Evolutionary conservation across 2,329 filamentous ascomycete genomes (phyloP).

Genomic region (Pyrenochaeta sp.): DNA sequence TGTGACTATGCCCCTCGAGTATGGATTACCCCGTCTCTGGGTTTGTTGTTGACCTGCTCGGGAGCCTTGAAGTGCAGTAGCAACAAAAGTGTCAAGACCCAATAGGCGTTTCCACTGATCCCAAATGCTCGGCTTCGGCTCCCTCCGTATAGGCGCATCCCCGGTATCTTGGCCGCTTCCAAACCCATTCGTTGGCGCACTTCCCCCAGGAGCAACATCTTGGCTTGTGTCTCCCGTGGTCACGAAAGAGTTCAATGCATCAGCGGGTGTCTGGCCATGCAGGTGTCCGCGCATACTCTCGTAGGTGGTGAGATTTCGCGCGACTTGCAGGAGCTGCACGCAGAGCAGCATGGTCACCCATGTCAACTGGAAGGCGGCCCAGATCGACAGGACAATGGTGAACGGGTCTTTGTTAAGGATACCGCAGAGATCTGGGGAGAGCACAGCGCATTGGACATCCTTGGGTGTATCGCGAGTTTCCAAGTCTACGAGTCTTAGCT

Average conservation of each 20-base stretch:
- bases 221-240: slow-evolving; percentile 72
- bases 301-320: slow-evolving; percentile 92
- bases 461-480: slow-evolving; percentile 63
- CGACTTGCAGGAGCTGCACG: slow-evolving; percentile 92
- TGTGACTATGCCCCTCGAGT: slow-evolving; percentile 79
- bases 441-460: slow-evolving; percentile 70
- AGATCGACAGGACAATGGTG: slow-evolving; percentile 79
- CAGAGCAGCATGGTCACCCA: slow-evolving; percentile 98
- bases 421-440: slow-evolving; percentile 78
- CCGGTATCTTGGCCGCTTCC: slow-evolving; percentile 66
- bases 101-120: slow-evolving; percentile 84
- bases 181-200: slow-evolving; percentile 61
- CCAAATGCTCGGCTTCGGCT: slow-evolving; percentile 72
- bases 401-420: slow-evolving; percentile 83
- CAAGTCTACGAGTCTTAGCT: slow-evolving; percentile 65
- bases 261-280: slow-evolving; percentile 63
- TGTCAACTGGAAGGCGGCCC: slow-evolving; percentile 83
- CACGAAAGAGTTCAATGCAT: slow-evolving; percentile 75
- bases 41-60: slow-evolving; percentile 51
- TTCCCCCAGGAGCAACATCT: slow-evolving; percentile 58
- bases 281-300: slow-evolving; percentile 91
- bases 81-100: slow-evolving; percentile 91
- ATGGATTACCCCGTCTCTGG: slow-evolving; percentile 74
- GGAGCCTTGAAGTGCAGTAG: slow-evolving; percentile 82
- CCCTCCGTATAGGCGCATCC: slow-evolving; percentile 44